Base-by-base conservation (phyloP, 345 rosid species). In the Brassica nigra region DNA sequence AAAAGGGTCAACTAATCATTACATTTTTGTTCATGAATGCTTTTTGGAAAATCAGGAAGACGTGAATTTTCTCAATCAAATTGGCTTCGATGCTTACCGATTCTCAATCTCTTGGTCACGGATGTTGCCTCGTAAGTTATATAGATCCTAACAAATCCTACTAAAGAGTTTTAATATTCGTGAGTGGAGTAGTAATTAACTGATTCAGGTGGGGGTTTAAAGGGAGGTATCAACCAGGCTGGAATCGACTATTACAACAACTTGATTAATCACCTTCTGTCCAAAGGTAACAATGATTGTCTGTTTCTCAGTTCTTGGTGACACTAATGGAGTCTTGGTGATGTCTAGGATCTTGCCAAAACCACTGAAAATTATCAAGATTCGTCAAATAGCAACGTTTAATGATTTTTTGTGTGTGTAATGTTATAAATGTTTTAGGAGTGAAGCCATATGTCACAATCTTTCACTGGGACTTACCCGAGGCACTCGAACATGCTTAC, bases 381-480 rank as follows among this genome's bases (percentile, higher is more conserved):
- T 33, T 54, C 12, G 49, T 42, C 3, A 39, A 39, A 39, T 12
- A 39, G 44, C 44, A 7, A 9, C 44, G 7, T 39, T 7, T 39
- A 39, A 39, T 39, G 11, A 29, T 1, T 9, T 36, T 47, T 6
- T 59, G 10, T 33, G 37, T 33, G 8, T 33, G 57, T 36, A 15
- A 47, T 44, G 42, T 63, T 61, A 12, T 66, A 5, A 10, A 72
- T 29, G 54, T 27, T 1, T 18, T 59, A 87, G 91, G 89, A 30
- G 66, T 86, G 47, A 68, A 83, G 62, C 89, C 89, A 33, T 78
- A 76, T 47, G 80, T 81, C 15, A 84, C 87, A 34, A 30, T 84
- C 10, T 81, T 86, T 74, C 89, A 86, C n/a, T 84, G 87, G 89
- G 89, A 86, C 29, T 59, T 72, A 70, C 89, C 89, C 1, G 81